Conservation (phyloP, 2,329 filamentous ascomycete species). For the Metarhizium sp. region DNA sequence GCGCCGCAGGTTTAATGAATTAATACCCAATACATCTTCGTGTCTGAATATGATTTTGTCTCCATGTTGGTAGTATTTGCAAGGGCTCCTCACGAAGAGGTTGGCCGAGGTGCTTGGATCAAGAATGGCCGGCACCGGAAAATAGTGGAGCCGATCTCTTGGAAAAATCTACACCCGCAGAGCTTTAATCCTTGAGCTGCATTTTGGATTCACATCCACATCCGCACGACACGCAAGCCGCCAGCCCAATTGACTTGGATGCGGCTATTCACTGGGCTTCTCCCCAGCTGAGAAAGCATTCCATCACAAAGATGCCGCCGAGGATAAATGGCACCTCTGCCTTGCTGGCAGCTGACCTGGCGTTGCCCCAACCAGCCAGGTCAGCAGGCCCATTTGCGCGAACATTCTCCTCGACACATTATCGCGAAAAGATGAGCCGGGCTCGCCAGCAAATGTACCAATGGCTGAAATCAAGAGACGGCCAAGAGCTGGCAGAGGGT, state of each 20-base stretch:
- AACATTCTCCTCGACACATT: constrained; percentile 30
- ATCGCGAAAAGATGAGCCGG: constrained; percentile 26
- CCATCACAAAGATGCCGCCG: constrained; percentile 4
- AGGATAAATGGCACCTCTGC: constrained; percentile 17
- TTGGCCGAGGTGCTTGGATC: too few relatives aligned
- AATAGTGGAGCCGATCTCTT: background rate
- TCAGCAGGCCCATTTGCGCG: constrained; percentile 13
- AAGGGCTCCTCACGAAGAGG: too few relatives aligned
- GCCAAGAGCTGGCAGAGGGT: constrained; percentile 15
- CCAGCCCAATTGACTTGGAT: background rate
- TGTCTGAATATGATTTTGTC: background rate
- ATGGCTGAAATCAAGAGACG: constrained; percentile 24
- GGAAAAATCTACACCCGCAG: background rate
- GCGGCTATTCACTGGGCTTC: background rate
- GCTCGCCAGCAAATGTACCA: constrained; percentile 27
- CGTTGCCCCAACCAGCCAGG: constrained; percentile 2
- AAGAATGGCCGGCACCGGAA: constrained; percentile 2
- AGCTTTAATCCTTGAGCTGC: background rate
- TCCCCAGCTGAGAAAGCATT: background rate
- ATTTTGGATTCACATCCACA: background rate
- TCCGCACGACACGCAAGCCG: background rate
- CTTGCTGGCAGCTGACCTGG: constrained; percentile 15
- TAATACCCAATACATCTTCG: background rate
- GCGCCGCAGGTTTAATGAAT: background rate
- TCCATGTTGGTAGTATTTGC: too few relatives aligned